Conservation (phyloP, 192 early-diverging fungal genomes). For the Fimicolochytrium jonesii region DNA sequence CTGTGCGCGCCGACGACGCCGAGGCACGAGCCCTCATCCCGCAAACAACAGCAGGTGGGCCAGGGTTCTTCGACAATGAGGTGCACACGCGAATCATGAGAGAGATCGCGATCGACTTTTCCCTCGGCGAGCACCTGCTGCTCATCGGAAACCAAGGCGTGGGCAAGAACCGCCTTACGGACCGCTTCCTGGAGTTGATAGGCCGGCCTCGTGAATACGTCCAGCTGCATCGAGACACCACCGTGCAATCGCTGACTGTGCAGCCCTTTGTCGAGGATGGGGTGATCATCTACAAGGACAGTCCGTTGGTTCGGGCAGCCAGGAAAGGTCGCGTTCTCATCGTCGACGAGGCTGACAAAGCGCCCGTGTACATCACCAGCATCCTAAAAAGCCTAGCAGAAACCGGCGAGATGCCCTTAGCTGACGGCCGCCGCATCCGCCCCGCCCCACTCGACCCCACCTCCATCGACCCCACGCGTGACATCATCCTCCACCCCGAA, state of each 20-base stretch:
- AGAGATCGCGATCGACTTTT: slow-evolving; percentile 77
- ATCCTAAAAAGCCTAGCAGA: slow-evolving; percentile 70
- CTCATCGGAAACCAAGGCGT: slow-evolving; percentile 82
- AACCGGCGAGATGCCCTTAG: slow-evolving; percentile 73
- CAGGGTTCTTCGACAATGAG: slow-evolving; percentile 72
- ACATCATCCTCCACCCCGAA: slow-evolving; percentile 41
- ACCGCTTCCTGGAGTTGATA: slow-evolving; percentile 69
- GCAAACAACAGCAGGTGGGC: slow-evolving; percentile 19
- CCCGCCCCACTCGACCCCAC: slow-evolving; percentile 7
- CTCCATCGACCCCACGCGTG: slow-evolving; percentile 4
- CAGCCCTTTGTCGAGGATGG: slow-evolving; percentile 69
- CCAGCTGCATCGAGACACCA: slow-evolving; percentile 75
- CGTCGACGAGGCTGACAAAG: slow-evolving; percentile 81
- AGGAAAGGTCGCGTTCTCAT: slow-evolving; percentile 64
- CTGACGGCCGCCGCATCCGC: slow-evolving; percentile 68
- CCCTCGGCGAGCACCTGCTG: slow-evolving; percentile 73
- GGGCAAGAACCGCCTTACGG: slow-evolving; percentile 47
- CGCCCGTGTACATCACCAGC: slow-evolving; percentile 73
- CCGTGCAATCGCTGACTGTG: slow-evolving; percentile 72
- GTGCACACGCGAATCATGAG: slow-evolving; percentile 64
- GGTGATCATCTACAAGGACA: slow-evolving; percentile 66
- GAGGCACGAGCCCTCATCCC: slow-evolving; percentile 29
- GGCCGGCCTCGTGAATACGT: slow-evolving; percentile 71
- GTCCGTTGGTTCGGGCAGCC: slow-evolving; percentile 55
- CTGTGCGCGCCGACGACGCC: slow-evolving; percentile 12